Evolutionary conservation across 176 grass and related monocot genomes (phyloP).

Genomic region (maize (Zea mays)): Zm-B73-REFERENCE-NAM-5.0 NC_050096.1:77201001-77201500

Average conservation of each 20-base stretch:
- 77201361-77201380: neutral
- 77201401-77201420: neutral
- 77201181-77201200: neutral
- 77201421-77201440: neutral
- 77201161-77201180: slow-evolving; percentile 24
- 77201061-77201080: neutral
- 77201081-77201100: neutral
- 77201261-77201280: neutral
- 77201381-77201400: neutral
- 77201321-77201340: neutral
- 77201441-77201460: neutral
- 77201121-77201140: neutral
- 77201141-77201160: neutral
- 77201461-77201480: slow-evolving; percentile 1
- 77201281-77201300: neutral
- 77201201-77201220: too few species aligned
- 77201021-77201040: too few species aligned
- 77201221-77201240: too few species aligned
- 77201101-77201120: neutral
- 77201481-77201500: neutral
- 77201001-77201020: too few species aligned
- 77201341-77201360: neutral
- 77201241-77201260: neutral
- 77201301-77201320: neutral
- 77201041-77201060: too few species aligned